These are phyloP conservation scores for Endothia cerciana DNA, from an alignment of 2,329 filamentous ascomycete species.

Conservation along the genomic window DNA sequence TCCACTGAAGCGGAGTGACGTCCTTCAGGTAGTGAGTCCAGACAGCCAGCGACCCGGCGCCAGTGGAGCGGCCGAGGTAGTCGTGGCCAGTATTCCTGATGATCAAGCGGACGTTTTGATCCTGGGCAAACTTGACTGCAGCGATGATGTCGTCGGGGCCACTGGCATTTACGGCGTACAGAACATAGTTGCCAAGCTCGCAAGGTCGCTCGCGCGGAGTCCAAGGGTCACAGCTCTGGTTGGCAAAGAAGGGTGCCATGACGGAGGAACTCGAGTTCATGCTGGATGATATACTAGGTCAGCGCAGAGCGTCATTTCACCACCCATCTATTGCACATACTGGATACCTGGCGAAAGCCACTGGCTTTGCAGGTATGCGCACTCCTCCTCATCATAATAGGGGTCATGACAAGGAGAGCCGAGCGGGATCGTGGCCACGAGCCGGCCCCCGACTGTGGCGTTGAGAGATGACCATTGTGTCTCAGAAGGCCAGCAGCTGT, in stretches of 20 bases:
- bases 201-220: constrained; percentile 37
- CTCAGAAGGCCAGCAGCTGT: constrained; percentile 53
- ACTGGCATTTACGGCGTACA: constrained; percentile 33
- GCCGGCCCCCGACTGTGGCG: constrained; percentile 48
- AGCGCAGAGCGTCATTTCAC: not conserved
- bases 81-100: constrained; percentile 53
- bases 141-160: constrained; percentile 29
- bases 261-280: constrained; percentile 36
- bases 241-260: constrained; percentile 38
- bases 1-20: constrained; percentile 31
- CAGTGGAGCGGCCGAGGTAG: constrained; percentile 25
- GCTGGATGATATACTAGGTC: constrained; percentile 21
- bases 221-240: constrained; percentile 32
- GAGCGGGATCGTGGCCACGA: constrained; percentile 54
- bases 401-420: constrained; percentile 49
- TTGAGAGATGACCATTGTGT: constrained; percentile 52
- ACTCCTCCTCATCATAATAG: constrained; percentile 43
- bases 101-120: constrained; percentile 46
- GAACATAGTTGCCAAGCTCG: constrained; percentile 40
- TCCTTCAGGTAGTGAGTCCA: constrained; percentile 50
- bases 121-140: constrained; percentile 38
- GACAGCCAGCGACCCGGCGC: constrained; percentile 46
- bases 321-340: constrained; percentile 29
- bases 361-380: constrained; percentile 38
- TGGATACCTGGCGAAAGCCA: constrained; percentile 46